Percentiles rank a stretch among this genome's conserved stretches.
Evolutionary conservation across 495 filamentous ascomycete genomes (phyloP).

Genomic region (Trichocladium antarcticum): DNA sequence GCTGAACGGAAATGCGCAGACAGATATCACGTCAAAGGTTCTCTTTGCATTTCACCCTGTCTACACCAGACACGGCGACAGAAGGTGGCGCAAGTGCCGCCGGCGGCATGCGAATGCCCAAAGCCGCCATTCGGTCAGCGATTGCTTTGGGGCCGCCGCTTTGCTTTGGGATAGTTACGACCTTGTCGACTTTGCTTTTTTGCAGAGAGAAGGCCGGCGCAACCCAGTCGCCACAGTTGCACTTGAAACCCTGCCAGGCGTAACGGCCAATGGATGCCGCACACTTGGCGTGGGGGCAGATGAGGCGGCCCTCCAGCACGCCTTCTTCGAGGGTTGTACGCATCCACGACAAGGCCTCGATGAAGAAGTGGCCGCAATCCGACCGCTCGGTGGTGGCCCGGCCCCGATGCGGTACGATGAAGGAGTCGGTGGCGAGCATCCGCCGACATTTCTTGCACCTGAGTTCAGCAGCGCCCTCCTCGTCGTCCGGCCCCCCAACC

Average conservation of each 20-base stretch:
- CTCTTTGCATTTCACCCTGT: conserved; percentile 7
- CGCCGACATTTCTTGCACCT: conserved; percentile 57
- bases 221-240: conserved; percentile 83
- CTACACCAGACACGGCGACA: neutral
- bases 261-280: conserved; percentile 76
- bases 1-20: too few relatives aligned
- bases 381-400: conserved; percentile 17
- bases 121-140: conserved; percentile 14
- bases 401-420: conserved; percentile 32
- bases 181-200: conserved; percentile 69
- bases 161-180: conserved; percentile 17
- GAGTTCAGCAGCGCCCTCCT: conserved; percentile 32
- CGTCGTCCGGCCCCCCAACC: neutral
- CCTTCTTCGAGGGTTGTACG: conserved; percentile 63
- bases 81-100: conserved; percentile 1
- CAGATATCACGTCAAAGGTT: conserved; percentile 27
- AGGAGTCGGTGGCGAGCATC: conserved; percentile 34
- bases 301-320: conserved; percentile 67
- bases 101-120: conserved; percentile 30
- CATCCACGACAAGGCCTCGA: conserved; percentile 94
- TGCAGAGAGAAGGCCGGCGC: conserved; percentile 82
- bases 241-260: conserved; percentile 89
- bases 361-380: conserved; percentile 69
- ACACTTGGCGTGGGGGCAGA: conserved; percentile 70
- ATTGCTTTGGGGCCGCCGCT: conserved; percentile 10